Evolutionary conservation across 2,329 filamentous ascomycete species (phyloP).

Genomic region (Apiospora marii): DNA sequence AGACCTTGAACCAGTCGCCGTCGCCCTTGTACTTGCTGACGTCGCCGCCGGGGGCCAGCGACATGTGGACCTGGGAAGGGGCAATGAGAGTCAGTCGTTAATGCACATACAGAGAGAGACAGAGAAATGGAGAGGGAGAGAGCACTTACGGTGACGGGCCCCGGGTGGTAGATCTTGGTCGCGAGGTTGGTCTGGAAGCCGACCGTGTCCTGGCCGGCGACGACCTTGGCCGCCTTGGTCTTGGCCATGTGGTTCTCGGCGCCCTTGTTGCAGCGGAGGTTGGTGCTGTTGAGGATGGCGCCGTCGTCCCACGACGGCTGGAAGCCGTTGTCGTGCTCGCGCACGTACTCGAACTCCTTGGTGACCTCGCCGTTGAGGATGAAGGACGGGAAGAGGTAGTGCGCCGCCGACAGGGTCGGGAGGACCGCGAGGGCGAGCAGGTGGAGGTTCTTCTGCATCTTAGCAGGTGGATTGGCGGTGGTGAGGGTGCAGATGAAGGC

Average conservation of each 20-base stretch:
- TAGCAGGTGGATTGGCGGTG: not conserved
- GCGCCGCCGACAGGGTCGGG: not conserved
- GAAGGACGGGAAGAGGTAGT: slow-evolving; percentile 18
- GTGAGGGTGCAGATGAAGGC: not conserved
- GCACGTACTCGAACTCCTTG: slow-evolving; percentile 1
- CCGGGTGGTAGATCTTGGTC: slow-evolving; percentile 17
- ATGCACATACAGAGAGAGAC: not conserved
- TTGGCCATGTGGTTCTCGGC: slow-evolving; percentile 13
- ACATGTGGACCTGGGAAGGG: not conserved
- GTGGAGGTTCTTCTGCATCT: not conserved
- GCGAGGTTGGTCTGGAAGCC: slow-evolving; percentile 14
- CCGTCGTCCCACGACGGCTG: slow-evolving; percentile 7
- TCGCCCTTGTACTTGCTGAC: slow-evolving; percentile 15
- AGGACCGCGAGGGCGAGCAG: not conserved
- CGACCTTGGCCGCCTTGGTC: not conserved
- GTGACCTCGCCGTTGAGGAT: slow-evolving; percentile 9
- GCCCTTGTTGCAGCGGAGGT: slow-evolving; percentile 21
- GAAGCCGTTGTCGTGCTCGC: slow-evolving; percentile 23
- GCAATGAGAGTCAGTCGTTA: not conserved
- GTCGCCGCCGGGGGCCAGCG: slow-evolving; percentile 14
- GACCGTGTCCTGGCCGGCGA: not conserved
- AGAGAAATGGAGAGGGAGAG: not conserved
- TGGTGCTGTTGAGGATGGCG: not conserved
- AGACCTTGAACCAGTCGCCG: slow-evolving; percentile 23
- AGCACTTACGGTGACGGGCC: not conserved